Evolutionary conservation across 2,329 filamentous ascomycete species (phyloP).

Genomic region (Pyricularia sp.): DNA sequence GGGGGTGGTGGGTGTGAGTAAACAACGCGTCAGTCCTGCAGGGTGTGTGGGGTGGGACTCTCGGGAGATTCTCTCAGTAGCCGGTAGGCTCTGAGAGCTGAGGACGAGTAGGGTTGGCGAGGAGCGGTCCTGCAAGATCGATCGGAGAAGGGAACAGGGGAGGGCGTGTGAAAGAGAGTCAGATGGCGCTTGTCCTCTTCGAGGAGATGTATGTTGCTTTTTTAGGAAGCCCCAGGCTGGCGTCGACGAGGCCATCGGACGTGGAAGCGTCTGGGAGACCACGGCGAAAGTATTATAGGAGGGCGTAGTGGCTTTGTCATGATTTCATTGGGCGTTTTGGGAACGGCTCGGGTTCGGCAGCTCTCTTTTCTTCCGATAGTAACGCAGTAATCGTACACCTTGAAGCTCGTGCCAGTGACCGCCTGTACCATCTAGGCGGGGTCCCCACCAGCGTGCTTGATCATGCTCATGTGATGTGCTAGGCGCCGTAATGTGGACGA

Average conservation of each 20-base stretch:
- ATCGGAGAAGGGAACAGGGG: not conserved
- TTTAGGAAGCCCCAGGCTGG: conserved; percentile 18
- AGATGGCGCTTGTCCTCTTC: conserved; percentile 23
- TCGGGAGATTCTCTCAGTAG: not conserved
- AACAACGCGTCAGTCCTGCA: not conserved
- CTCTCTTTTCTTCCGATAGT: conserved; percentile 1
- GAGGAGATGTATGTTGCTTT: conserved; percentile 23
- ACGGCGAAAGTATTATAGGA: not conserved
- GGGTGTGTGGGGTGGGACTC: not conserved
- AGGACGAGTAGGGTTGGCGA: not conserved
- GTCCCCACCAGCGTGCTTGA: not conserved
- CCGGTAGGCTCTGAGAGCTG: not conserved
- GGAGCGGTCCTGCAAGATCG: not conserved
- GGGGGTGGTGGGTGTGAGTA: not conserved
- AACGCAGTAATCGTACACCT: conserved; percentile 1
- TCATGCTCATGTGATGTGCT: not conserved
- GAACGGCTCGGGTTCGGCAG: not conserved
- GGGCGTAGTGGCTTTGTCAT: conserved; percentile 2
- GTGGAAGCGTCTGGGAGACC: not conserved
- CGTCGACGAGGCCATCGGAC: not conserved
- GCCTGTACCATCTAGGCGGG: not conserved
- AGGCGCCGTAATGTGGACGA: not conserved
- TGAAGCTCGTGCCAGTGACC: not conserved
- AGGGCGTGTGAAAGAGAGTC: not conserved
- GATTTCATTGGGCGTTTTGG: conserved; percentile 6